Evolutionary conservation across 2,329 filamentous ascomycete species (phyloP).

Genomic region (Geosmithia putterillii): DNA sequence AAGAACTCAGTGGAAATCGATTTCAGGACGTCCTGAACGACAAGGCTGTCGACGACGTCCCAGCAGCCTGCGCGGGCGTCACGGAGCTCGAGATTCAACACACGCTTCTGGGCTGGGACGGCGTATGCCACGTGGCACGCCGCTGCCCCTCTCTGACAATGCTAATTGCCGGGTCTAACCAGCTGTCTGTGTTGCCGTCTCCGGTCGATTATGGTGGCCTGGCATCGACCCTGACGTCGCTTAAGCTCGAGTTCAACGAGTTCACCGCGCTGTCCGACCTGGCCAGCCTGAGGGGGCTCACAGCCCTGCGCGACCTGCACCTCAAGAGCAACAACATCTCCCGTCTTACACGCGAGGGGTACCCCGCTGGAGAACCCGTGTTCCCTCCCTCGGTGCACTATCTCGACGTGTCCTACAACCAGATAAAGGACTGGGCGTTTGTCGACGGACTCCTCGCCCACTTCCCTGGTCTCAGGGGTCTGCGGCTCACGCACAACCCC

Average conservation of each 20-base stretch:
- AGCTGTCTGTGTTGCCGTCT: constrained; percentile 40
- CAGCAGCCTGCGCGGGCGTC: constrained; percentile 34
- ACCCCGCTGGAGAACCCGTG: constrained; percentile 21
- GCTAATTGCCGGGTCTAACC: constrained; percentile 45
- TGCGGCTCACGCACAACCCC: constrained; percentile 80
- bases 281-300: constrained; percentile 35
- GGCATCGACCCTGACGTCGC: constrained; percentile 39
- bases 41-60: constrained; percentile 15
- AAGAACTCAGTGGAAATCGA: constrained; percentile 55
- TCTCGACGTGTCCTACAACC: constrained; percentile 64
- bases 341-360: constrained; percentile 14
- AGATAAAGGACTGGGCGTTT: constrained; percentile 57
- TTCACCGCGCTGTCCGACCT: constrained; percentile 50
- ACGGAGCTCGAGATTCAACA: constrained; percentile 54
- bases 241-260: constrained; percentile 63
- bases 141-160: constrained; percentile 39
- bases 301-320: constrained; percentile 45
- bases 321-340: constrained; percentile 69
- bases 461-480: constrained; percentile 61
- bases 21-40: constrained; percentile 34
- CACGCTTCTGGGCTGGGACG: constrained; percentile 52
- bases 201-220: constrained; percentile 24
- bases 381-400: constrained; percentile 47
- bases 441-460: constrained; percentile 53
- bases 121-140: constrained; percentile 41